Percentiles rank a stretch among this genome's conserved stretches.
phyloP scores from a whole-genome alignment of 148 eudicot species.

The Vaccinium corymbosum region DNA sequence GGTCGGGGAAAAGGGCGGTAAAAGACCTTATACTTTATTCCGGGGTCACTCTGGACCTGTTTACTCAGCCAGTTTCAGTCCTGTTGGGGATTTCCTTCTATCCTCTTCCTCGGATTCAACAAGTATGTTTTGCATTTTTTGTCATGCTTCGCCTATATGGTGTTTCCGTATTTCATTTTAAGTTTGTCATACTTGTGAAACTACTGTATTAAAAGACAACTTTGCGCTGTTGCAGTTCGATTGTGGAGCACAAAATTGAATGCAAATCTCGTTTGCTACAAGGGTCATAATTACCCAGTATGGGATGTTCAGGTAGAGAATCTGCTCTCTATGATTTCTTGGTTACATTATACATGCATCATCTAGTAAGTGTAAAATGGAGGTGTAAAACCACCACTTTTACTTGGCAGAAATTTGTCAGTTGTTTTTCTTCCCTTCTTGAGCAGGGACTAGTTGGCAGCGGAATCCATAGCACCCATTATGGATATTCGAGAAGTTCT shows the following conservation, averaged over 20 bases:
- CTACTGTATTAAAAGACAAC: slow-evolving; percentile 10
- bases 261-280: slow-evolving; percentile 99
- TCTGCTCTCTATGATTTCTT: not conserved
- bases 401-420: not conserved
- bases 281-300: slow-evolving; percentile 98
- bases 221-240: slow-evolving; percentile 58
- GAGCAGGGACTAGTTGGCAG: not conserved
- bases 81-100: slow-evolving; percentile 84
- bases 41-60: slow-evolving; percentile 98
- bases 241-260: slow-evolving; percentile 90
- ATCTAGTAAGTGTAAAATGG: not conserved
- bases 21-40: slow-evolving; percentile 73
- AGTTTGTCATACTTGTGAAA: not conserved
- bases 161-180: not conserved
- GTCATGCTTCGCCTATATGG: slow-evolving; percentile 13
- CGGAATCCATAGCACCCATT: not conserved
- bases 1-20: slow-evolving; percentile 45
- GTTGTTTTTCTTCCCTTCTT: not conserved
- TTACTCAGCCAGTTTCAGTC: slow-evolving; percentile 83
- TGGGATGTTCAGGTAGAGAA: slow-evolving; percentile 95
- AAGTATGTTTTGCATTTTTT: slow-evolving; percentile 38
- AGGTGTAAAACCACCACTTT: not conserved
- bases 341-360: not conserved
- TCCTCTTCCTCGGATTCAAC: slow-evolving; percentile 98
- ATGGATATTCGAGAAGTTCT: not conserved